A percentile compares a stretch with the other conserved stretches of the same genome.
phyloP scores from a whole-genome alignment of 2,329 filamentous ascomycete species.

The Parastagonospora nodorum region DNA sequence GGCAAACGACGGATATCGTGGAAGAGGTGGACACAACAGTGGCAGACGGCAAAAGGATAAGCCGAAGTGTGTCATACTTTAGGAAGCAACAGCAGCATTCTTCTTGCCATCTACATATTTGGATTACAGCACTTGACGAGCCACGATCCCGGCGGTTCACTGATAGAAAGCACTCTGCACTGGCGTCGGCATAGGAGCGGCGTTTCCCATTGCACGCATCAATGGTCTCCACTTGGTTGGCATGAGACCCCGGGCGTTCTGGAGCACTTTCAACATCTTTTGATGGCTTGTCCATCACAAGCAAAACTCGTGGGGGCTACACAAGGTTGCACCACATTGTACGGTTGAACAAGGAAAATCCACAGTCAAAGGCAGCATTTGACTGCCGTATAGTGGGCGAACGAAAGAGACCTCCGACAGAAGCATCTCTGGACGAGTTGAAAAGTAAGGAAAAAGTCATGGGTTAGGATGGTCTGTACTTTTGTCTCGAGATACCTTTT shows the following conservation, averaged over 20 bases:
- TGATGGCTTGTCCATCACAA: conserved; percentile 18
- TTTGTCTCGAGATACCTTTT: conserved; percentile 22
- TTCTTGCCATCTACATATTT: conserved; percentile 24
- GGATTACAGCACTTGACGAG: conserved; percentile 33
- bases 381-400: neutral
- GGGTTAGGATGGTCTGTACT: conserved; percentile 17
- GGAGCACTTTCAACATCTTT: conserved; percentile 27
- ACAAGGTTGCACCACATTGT: conserved; percentile 27
- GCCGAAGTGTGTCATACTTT: conserved; percentile 44
- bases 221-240: conserved; percentile 34
- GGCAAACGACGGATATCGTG: conserved; percentile 16
- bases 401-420: conserved; percentile 6
- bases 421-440: conserved; percentile 11
- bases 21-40: conserved; percentile 16
- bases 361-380: too few relatives aligned
- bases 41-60: conserved; percentile 30
- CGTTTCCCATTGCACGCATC: conserved; percentile 41
- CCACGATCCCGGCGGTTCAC: conserved; percentile 32
- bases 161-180: conserved; percentile 38
- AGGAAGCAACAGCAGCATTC: conserved; percentile 10
- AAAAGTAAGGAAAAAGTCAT: conserved; percentile 22
- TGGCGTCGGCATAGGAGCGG: conserved; percentile 45
- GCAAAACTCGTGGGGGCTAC: conserved; percentile 15
- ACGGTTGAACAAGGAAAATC: conserved; percentile 20
- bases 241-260: conserved; percentile 40